Evolutionary conservation across 2,329 filamentous ascomycete genomes (phyloP), one percentile per base, ranked within the genome.

Genomic region (Claviceps maximensis): DNA sequence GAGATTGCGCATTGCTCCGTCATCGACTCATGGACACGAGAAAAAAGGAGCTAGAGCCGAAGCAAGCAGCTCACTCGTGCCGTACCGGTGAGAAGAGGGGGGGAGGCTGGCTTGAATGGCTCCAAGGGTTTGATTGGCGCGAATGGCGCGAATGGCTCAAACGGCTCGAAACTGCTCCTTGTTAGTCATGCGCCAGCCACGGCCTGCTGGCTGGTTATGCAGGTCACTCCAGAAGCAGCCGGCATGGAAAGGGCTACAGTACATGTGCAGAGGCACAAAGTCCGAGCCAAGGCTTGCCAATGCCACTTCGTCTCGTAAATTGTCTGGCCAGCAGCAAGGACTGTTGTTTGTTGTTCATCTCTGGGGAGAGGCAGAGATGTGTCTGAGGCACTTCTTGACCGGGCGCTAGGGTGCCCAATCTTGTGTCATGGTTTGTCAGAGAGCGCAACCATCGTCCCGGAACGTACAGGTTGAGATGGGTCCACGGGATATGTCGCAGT

Each of bases 341-440:
- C 47, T 38, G 33, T 38, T 38, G 33, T 38, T 29, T 29, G 27
- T 15, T 31, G 12, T 31, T 41, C 48, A 25, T 29, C 13, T 50
- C 25, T 44, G 4, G 19, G 33, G 13, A 33, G 41, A 42, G 21
- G 33, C 15, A 33, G 36, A 23, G 50, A 47, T 44, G 31, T 33
- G 42, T 52, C 36, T 38, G 29, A 50, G 13, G 29, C 48, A 49
- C 36, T 6, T 45, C 49, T 54, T 54, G 53, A 51, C 53, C 48
- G 53, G 47, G 21, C 42, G 52, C 42, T 29, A 47, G 31, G 31
- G 21, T 51, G 47, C 13, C 53, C 46, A 52, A 49, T 42, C 50
- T 49, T 44, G 47, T 46, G 25, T 40, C 17, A 47, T 53, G 47
- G 53, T 50, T 48, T 47, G 53, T 40, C 50, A 25, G 27, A 36